Evolutionary conservation across 768 basidiomycete species (phyloP), one percentile per base, ranked within the genome.

Genomic region (Amanita rubescens): DNA sequence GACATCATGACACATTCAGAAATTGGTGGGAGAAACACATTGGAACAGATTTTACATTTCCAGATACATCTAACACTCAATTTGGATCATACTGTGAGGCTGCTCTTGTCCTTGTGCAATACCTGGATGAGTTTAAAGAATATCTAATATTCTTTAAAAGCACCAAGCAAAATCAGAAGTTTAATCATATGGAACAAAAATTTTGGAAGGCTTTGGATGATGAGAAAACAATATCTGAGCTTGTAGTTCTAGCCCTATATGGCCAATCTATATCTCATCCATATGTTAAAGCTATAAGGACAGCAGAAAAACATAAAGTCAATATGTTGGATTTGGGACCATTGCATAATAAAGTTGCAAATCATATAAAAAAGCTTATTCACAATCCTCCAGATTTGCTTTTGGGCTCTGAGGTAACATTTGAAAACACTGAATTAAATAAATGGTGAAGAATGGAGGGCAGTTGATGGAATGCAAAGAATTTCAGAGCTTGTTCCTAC

Each of bases 41-140:
- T 34, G 65, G 61, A 1, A 61, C 56, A 50, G 22, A 52, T 3
- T 37, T 39, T 24, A 32, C 56, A 33, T 71, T 69, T 44, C 65
- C 71, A 1, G 67, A 69, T 38, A 69, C 66, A 0, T 66, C 60
- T 48, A 69, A 71, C 47, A 69, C 61, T 1, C 64, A 62, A 1
- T 72, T 63, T 56, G 55, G 58, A 15, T 62, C 58, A 8, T 55
- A 65, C 53, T 53, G 61, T 15, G 58, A 65, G 7, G 70, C 65
- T 7, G 63, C 67, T 0, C 54, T 50, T 1, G 65, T 62, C 10
- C 50, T 69, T 2, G 27, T 55, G 0, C 52, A 64, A 69, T 57
- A 68, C 32, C 64, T 60, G 3, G 34, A 58, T 0, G 14, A 49
- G 20, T 65, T 62, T 53, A 53, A 58, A 14, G 27, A 60, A 3